Base-by-base conservation (phyloP, 208 protist species). In the Angomonas deanei region DNA sequence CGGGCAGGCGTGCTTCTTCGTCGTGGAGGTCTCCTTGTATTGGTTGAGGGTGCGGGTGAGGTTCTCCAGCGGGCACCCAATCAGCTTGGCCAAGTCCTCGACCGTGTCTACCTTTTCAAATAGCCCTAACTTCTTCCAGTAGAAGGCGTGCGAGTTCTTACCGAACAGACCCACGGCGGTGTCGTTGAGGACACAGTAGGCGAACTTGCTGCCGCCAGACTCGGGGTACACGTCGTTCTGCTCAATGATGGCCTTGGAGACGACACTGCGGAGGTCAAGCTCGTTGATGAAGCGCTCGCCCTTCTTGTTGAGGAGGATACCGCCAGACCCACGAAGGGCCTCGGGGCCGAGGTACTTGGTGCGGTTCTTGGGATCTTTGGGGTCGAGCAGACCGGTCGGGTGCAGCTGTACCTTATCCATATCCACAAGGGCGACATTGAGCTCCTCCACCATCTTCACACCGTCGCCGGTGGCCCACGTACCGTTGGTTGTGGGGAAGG, bases 301-400 rank as follows among this genome's bases (percentile, higher is more conserved):
- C 4, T 76, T 30, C 57, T 80, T 72, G 76, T 97, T 97, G 38
- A 98, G 32, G 11, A 99, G 74, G 23, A 99, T 78, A 61, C 92
- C 97, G 30, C 97, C 97, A 11, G 82, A 84, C 21, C 92, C 97
- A 54, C 97, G 87, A 27, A 98, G 78, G 17, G 95, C 94, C 80
- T 99, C 97, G 13, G 96, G 89, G n/a, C 88, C 93, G 38, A 99
- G 84, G 66, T 92, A 94, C 77, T 98, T 97, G 48, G 84, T 91
- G 32, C 55, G 52, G 46, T 79, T 84, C 2, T 54, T 39, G 0
- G 96, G 96, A 39, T 98, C 79, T 33, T 78, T 84, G 2, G 93
- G 92, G 63, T 98, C 73, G 31, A 98, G 72, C 34, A 98, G 94
- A 15, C 88, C 92, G 28, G 97, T 99, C 17, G 97, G 97, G 63